phyloP scores from a whole-genome alignment of 495 filamentous ascomycete genomes.

The Neurospora discreta region DNA sequence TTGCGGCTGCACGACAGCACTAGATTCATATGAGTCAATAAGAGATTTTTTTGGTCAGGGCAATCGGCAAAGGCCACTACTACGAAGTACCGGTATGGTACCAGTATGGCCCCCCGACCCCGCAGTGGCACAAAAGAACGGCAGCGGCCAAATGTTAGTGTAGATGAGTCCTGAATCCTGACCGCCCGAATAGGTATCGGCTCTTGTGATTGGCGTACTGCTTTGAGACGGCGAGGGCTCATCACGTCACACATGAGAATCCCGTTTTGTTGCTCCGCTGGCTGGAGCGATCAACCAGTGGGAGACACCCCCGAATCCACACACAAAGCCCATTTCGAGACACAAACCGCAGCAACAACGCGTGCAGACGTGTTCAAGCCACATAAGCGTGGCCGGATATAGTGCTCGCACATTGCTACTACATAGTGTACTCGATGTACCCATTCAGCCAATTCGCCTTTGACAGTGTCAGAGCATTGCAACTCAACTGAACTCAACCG shows the following conservation, averaged over 20 bases:
- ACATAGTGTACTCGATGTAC: too few relatives aligned
- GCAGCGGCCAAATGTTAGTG: neutral
- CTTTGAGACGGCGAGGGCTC: conserved; percentile 5
- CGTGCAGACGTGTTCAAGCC: neutral
- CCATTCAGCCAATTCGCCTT: neutral
- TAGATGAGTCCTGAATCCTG: neutral
- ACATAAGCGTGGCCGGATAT: neutral
- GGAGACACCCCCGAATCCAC: neutral
- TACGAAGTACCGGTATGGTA: neutral
- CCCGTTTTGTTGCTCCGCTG: neutral
- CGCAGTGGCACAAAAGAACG: conserved; percentile 22
- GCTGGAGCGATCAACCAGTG: neutral
- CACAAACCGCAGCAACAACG: neutral
- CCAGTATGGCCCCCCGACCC: conserved; percentile 9
- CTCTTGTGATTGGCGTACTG: conserved; percentile 12
- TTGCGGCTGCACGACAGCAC: neutral
- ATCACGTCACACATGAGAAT: conserved; percentile 9
- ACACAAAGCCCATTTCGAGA: neutral
- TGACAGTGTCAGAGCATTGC: too few relatives aligned
- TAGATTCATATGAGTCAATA: conserved; percentile 21
- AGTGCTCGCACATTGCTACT: neutral
- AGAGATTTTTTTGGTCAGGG: conserved; percentile 20
- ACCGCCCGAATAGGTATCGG: conserved; percentile 3
- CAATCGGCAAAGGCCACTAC: neutral
- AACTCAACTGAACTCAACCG: too few relatives aligned